A percentile compares a stretch with the other conserved stretches of the same genome.
Evolutionary conservation across 176 grass and related monocot species (phyloP).

Genomic region (Carex pumila): DNA sequence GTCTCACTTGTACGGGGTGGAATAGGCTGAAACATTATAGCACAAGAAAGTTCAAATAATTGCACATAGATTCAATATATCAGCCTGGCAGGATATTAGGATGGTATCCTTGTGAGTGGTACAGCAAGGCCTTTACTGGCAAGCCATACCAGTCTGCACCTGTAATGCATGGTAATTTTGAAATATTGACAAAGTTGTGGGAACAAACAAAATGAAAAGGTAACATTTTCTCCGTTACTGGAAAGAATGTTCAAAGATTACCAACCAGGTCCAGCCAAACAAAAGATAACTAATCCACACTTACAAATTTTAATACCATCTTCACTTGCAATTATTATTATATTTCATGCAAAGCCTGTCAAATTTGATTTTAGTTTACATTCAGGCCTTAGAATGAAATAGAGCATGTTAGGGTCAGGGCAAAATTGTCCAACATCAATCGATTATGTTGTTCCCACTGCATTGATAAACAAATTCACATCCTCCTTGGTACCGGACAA

Average conservation of each 20-base stretch:
- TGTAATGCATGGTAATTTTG: neutral
- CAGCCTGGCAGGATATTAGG: neutral
- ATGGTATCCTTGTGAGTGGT: neutral
- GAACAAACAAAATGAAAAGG: neutral
- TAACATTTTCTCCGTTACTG: neutral
- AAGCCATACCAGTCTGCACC: neutral
- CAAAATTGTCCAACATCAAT: slow-evolving; percentile 30
- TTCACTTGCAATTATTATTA: too few species aligned
- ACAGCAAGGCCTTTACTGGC: neutral
- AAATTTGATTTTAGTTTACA: neutral
- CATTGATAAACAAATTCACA: neutral
- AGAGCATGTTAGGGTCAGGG: neutral
- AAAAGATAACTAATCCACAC: neutral
- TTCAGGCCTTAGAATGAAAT: neutral
- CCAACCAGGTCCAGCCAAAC: neutral
- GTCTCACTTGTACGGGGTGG: slow-evolving; percentile 22
- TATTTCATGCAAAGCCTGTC: neutral
- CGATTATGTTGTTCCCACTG: neutral
- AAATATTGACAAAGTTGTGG: neutral
- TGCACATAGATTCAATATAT: neutral
- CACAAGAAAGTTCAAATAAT: neutral
- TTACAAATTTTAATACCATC: neutral
- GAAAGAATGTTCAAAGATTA: neutral
- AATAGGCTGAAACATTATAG: slow-evolving; percentile 39
- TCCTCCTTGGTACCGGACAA: too few species aligned